Conservation (phyloP, 495 filamentous ascomycete genomes). For the Polyplosphaeria fusca region DNA sequence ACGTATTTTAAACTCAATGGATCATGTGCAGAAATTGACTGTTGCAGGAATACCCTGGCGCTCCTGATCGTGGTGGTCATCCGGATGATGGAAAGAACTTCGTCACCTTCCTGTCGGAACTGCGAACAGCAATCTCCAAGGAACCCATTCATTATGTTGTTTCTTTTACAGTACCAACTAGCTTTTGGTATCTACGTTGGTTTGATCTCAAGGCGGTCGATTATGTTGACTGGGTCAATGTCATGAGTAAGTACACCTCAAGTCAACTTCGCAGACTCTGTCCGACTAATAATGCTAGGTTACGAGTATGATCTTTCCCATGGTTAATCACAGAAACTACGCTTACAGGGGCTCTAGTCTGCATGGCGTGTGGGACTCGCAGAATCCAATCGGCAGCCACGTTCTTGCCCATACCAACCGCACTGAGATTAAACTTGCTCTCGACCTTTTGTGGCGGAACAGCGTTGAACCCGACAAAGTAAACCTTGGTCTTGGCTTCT, state of each 20-base stretch:
- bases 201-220: constrained; percentile 35
- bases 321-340: constrained; percentile 43
- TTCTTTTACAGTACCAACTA: constrained; percentile 41
- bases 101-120: constrained; percentile 45
- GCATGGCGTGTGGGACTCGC: constrained; percentile 43
- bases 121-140: constrained; percentile 38
- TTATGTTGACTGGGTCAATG: constrained; percentile 47
- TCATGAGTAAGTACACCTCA: not conserved
- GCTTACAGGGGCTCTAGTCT: constrained; percentile 46
- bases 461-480: constrained; percentile 39
- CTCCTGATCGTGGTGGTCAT: constrained; percentile 44
- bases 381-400: constrained; percentile 27
- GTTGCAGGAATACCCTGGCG: constrained; percentile 54
- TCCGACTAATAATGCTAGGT: constrained; percentile 46
- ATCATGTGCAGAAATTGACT: no score
- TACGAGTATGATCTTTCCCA: constrained; percentile 43
- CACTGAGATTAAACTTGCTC: constrained; percentile 41
- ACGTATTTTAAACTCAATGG: no score
- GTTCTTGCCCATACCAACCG: constrained; percentile 44
- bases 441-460: constrained; percentile 46
- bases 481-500: constrained; percentile 47
- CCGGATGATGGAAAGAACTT: constrained; percentile 46
- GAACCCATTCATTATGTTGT: constrained; percentile 37
- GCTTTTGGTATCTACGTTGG: constrained; percentile 46
- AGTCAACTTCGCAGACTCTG: no score